Evolutionary conservation across 192 early-diverging fungal genomes (phyloP).

Genomic region (Coemansia reversa): DNA sequence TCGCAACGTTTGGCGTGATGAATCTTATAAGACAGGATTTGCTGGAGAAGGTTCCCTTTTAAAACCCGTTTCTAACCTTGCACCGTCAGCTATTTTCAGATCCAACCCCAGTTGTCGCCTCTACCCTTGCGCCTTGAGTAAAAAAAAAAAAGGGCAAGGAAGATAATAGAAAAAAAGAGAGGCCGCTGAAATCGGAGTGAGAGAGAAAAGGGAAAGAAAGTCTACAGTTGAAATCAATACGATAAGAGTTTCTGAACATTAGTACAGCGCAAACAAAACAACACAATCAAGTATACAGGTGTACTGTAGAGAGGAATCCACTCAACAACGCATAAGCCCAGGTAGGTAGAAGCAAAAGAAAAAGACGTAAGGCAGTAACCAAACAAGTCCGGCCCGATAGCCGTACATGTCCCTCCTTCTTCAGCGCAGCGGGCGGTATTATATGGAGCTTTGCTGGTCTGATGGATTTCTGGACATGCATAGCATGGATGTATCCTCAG

Average conservation of each 20-base stretch:
- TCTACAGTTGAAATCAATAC: background rate
- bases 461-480: no score
- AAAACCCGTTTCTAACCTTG: conserved; percentile 2
- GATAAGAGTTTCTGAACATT: background rate
- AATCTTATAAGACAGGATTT: background rate
- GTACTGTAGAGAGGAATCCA: no score
- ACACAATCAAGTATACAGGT: no score
- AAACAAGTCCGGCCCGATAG: no score
- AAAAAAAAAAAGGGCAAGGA: background rate
- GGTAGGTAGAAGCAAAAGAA: no score
- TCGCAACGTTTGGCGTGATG: background rate
- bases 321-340: no score
- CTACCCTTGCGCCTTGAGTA: background rate
- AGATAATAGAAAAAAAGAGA: background rate
- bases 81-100: background rate
- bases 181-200: background rate
- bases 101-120: background rate
- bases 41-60: background rate
- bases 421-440: no score
- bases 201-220: background rate
- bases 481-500: no score
- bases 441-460: no score
- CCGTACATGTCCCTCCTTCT: no score
- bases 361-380: no score
- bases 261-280: no score